Percentiles rank a stretch among this genome's conserved stretches.
These are phyloP conservation scores for Psilocybe subaeruginosa DNA, from an alignment of 768 basidiomycete species.

Conservation along the genomic window DNA sequence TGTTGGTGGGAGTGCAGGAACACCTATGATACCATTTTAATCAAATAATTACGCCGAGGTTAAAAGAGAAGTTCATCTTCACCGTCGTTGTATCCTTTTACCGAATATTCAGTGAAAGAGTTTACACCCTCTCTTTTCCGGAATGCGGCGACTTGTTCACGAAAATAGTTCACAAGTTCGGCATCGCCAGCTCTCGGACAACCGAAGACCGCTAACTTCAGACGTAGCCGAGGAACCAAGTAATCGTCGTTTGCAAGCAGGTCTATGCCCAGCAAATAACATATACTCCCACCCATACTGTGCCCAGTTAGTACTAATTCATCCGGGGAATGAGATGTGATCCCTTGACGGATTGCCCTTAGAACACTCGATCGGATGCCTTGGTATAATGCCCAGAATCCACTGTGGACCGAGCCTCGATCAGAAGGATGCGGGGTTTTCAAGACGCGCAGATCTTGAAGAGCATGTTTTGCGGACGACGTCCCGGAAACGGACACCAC, in stretches of 20 bases:
- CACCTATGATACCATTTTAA: conserved; percentile 38
- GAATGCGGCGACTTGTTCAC: conserved; percentile 34
- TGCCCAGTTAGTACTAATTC: conserved; percentile 60
- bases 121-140: conserved; percentile 36
- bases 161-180: conserved; percentile 44
- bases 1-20: conserved; percentile 57
- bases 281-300: conserved; percentile 59
- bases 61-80: conserved; percentile 14
- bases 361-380: conserved; percentile 40
- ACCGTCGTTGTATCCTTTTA: conserved; percentile 64
- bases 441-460: conserved; percentile 48
- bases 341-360: conserved; percentile 39
- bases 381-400: conserved; percentile 56
- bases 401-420: conserved; percentile 48
- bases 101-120: conserved; percentile 47
- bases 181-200: conserved; percentile 52
- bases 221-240: conserved; percentile 28
- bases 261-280: conserved; percentile 52
- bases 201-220: conserved; percentile 55
- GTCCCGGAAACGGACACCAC: conserved; percentile 59
- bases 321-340: conserved; percentile 31
- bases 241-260: conserved; percentile 36
- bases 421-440: conserved; percentile 41
- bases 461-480: conserved; percentile 40
- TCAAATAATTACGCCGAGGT: conserved; percentile 10